Base-by-base conservation (phyloP, 768 basidiomycete species). In the Leucocoprinus birnbaumii region DNA sequence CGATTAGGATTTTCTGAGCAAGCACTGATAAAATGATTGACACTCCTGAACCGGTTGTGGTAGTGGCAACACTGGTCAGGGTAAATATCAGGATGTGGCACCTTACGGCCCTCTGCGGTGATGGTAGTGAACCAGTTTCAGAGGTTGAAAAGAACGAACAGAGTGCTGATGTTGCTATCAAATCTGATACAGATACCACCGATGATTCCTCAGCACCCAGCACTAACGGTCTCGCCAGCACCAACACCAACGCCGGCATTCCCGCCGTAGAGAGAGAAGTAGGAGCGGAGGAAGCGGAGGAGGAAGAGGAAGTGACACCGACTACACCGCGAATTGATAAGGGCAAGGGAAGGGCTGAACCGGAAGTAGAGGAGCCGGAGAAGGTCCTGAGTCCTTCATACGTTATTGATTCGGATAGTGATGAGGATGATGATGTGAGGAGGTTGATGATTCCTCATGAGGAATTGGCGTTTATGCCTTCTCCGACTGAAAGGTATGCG, bases 251-350 rank as follows among this genome's bases (percentile, higher is more conserved):
- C 9, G 11, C 16, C 13, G 38, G 4, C 38, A 38, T 7, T n/a
- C 3, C 9, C n/a, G 63, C 24, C 14, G 57, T 42, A n/a, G 61
- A 54, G 34, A 59, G 56, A 25, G 54, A 60, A n/a, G n/a, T n/a
- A n/a, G n/a, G n/a, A n/a, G n/a, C n/a, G n/a, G n/a, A n/a, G n/a
- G n/a, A n/a, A 34, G 65, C 63, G 2, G 62, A 59, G 8, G 65
- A 66, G 1, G 75, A 69, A 6, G 76, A 73, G 2, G 63, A 70
- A 11, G 50, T 55, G 19, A 69, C 68, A 19, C 80, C 76, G 13
- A 72, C 78, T 40, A 88, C 86, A 18, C 87, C 88, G 0, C 78
- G 78, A 46, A 64, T 86, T 14, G 88, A 92, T 67, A 93, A 92
- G 66, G 91, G 90, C 53, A 92, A 92, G 68, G 83, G 77, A 19